A percentile compares a stretch with the other conserved stretches of the same genome.
phyloP scores from a whole-genome alignment of 2,329 filamentous ascomycete genomes.

The Diaporthe citrichinensis region DNA sequence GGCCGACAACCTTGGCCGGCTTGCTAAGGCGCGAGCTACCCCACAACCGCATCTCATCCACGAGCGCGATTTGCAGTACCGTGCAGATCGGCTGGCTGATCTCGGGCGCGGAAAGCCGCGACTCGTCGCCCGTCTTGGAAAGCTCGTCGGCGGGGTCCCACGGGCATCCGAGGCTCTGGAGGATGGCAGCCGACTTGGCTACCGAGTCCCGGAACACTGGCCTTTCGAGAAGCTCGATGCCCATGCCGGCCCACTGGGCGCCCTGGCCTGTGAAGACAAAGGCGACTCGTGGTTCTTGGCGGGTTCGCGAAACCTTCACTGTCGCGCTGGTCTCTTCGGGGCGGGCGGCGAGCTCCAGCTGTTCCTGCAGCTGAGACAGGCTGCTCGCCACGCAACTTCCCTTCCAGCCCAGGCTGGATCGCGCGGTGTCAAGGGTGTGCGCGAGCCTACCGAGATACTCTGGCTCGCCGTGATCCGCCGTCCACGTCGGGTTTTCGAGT shows the following conservation, averaged over 20 bases:
- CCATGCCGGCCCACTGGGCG: slow-evolving; percentile 41
- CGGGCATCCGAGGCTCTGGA: slow-evolving; percentile 34
- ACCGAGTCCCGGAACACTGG: slow-evolving; percentile 37
- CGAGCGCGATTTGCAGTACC: slow-evolving; percentile 49
- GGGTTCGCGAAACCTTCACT: no score
- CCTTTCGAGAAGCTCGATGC: slow-evolving; percentile 45
- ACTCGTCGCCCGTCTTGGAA: slow-evolving; percentile 3
- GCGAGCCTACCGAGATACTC: slow-evolving; percentile 58
- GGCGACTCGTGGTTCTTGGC: slow-evolving; percentile 25
- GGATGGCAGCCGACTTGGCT: slow-evolving; percentile 29
- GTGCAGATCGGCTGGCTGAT: slow-evolving; percentile 53
- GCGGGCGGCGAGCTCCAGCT: no score
- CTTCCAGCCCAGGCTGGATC: slow-evolving; percentile 45
- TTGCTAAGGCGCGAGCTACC: slow-evolving; percentile 2
- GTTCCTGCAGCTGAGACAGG: slow-evolving; percentile 56
- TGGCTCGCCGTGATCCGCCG: neutral
- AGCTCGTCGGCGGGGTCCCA: slow-evolving; percentile 40
- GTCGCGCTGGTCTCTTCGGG: no score
- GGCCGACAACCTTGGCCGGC: slow-evolving; percentile 49
- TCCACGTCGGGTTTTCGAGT: neutral
- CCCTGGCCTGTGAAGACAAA: slow-evolving; percentile 42
- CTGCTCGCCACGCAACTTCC: slow-evolving; percentile 59
- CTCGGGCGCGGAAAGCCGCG: slow-evolving; percentile 46
- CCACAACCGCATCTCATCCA: slow-evolving; percentile 47
- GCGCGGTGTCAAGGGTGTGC: slow-evolving; percentile 58